Percentiles rank a stretch among this genome's conserved stretches.
Evolutionary conservation across 495 filamentous ascomycete genomes (phyloP).

Genomic region (Neurospora sp.): DNA sequence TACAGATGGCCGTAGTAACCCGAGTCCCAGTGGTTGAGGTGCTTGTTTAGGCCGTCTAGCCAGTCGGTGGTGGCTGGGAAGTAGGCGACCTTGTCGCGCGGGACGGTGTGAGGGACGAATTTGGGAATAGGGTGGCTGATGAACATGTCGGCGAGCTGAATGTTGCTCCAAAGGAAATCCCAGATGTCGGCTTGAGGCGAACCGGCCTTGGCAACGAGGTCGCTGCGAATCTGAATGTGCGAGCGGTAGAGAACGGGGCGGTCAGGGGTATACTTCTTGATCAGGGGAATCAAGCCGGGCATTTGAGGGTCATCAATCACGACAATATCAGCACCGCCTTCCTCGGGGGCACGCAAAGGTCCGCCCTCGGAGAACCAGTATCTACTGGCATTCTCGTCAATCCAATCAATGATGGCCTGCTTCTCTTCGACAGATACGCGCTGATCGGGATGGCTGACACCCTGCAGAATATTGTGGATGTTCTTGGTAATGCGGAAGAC

Average conservation of each 20-base stretch:
- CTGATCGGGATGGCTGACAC: constrained; percentile 54
- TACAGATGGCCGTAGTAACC: constrained; percentile 71
- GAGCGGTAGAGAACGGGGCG: constrained; percentile 72
- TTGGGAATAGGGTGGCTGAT: constrained; percentile 72
- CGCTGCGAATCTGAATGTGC: constrained; percentile 77
- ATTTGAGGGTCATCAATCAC: constrained; percentile 85
- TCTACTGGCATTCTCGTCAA: constrained; percentile 61
- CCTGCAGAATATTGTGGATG: constrained; percentile 88
- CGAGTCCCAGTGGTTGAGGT: constrained; percentile 60
- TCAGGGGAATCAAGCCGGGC: constrained; percentile 70
- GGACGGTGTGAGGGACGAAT: constrained; percentile 66
- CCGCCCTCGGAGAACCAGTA: constrained; percentile 67
- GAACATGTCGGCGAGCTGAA: constrained; percentile 65
- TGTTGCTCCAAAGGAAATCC: constrained; percentile 65
- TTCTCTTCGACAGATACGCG: constrained; percentile 52
- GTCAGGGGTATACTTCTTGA: constrained; percentile 60
- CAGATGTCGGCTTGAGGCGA: constrained; percentile 67
- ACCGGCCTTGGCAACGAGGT: constrained; percentile 51
- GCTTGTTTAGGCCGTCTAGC: constrained; percentile 83
- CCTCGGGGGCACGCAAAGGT: constrained; percentile 51
- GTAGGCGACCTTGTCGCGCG: constrained; percentile 58
- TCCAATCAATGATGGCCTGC: constrained; percentile 57
- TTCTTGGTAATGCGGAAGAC: constrained; percentile 85
- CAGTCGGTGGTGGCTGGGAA: constrained; percentile 83
- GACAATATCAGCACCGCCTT: constrained; percentile 73